These are phyloP conservation scores for Arthrocladium fulminans DNA, from an alignment of 2,329 filamentous ascomycete species.

Conservation along the genomic window DNA sequence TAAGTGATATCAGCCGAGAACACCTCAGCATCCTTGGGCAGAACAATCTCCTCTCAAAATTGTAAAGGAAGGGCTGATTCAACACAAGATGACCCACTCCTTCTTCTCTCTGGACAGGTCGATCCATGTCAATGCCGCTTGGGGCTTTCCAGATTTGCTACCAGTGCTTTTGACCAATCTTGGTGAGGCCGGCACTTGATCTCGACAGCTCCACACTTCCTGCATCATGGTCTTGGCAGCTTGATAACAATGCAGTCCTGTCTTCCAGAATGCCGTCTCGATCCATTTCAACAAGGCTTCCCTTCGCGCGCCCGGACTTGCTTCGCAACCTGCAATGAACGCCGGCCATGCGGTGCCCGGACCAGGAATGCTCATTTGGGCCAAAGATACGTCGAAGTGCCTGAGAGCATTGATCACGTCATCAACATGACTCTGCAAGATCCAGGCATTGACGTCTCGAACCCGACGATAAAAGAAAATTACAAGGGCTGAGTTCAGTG, in stretches of 20 bases:
- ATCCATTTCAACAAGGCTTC: slow-evolving; percentile 22
- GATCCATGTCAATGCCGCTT: slow-evolving; percentile 24
- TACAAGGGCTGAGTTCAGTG: slow-evolving; percentile 33
- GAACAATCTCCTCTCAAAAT: slow-evolving; percentile 1
- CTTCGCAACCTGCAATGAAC: slow-evolving; percentile 36
- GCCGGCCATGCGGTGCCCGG: slow-evolving; percentile 32
- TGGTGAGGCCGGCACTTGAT: slow-evolving; percentile 13
- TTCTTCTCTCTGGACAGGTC: slow-evolving; percentile 23
- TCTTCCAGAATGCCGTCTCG: slow-evolving; percentile 22
- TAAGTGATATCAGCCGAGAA: slow-evolving; percentile 9
- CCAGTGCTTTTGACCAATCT: background rate
- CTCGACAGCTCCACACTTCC: slow-evolving; percentile 26
- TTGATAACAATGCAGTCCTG: slow-evolving; percentile 22
- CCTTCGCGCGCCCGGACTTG: slow-evolving; percentile 21
- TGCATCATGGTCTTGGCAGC: slow-evolving; percentile 25
- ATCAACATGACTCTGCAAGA: slow-evolving; percentile 33
- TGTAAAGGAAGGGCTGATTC: slow-evolving; percentile 1
- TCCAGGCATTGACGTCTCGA: slow-evolving; percentile 31
- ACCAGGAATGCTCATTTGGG: slow-evolving; percentile 10
- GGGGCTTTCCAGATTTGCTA: background rate
- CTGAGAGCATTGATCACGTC: slow-evolving; percentile 28
- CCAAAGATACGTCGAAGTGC: slow-evolving; percentile 25
- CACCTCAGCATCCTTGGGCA: slow-evolving; percentile 7
- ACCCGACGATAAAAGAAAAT: slow-evolving; percentile 38
- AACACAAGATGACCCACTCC: slow-evolving; percentile 27